These are phyloP conservation scores for Gossypium trilobum DNA, from an alignment of 441 rosid genomes.

Conservation along the genomic window DNA sequence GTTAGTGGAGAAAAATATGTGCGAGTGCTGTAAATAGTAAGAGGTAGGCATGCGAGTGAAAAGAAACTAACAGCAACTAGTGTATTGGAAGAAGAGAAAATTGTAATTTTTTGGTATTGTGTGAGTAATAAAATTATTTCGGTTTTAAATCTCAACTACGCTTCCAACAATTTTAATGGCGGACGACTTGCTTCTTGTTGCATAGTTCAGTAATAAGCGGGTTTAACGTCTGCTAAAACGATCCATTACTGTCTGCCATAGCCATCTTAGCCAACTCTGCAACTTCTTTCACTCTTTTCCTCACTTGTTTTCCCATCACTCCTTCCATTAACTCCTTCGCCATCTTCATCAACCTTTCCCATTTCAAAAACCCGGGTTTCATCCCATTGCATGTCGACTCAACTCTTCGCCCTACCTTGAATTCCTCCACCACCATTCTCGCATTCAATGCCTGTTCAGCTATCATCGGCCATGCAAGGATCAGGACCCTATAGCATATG, in stretches of 20 bases:
- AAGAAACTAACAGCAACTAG: too few species aligned
- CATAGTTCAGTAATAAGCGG: neutral
- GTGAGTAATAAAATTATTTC: too few species aligned
- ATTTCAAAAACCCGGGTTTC: too few species aligned
- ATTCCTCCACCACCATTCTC: conserved; percentile 57
- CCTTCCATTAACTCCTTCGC: neutral
- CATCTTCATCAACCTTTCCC: neutral
- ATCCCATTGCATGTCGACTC: neutral
- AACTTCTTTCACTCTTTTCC: neutral
- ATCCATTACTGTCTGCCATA: neutral
- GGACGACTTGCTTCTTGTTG: neutral
- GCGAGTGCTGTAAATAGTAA: too few species aligned
- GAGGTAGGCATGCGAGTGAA: too few species aligned
- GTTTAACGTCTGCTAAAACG: neutral
- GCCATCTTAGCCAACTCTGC: neutral
- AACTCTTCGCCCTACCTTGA: conserved; percentile 49
- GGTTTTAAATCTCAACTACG: too few species aligned
- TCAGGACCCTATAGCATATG: conserved; percentile 50
- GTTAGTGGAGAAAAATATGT: too few species aligned
- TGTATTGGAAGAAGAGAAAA: too few species aligned
- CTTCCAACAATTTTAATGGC: neutral
- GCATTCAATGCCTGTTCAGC: conserved; percentile 66
- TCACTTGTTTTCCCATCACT: neutral
- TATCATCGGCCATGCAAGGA: conserved; percentile 69
- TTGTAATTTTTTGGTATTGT: too few species aligned